A percentile compares a stretch with the other conserved stretches of the same genome.
Conservation (phyloP, 352 stramenopile genomes). For the Pythium biforme region DNA sequence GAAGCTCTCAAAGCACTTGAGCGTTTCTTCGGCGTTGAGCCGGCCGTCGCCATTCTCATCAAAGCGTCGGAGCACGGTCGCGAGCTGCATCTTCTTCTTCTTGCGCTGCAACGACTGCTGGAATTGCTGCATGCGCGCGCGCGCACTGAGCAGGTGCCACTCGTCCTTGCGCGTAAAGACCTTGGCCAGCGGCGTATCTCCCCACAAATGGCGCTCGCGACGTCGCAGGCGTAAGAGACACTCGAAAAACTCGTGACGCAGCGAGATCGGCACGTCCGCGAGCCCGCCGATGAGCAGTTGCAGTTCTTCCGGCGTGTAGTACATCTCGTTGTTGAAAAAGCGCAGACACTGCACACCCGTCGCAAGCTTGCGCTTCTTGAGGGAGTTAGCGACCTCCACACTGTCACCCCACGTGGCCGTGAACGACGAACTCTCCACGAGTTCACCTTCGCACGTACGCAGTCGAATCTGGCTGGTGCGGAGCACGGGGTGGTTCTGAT, state of each 20-base stretch:
- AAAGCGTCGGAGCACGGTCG: slow-evolving; percentile 60
- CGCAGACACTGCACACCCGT: slow-evolving; percentile 88
- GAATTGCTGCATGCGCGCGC: slow-evolving; percentile 84
- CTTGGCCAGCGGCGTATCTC: slow-evolving; percentile 95
- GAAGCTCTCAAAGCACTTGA: slow-evolving; percentile 87
- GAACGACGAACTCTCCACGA: slow-evolving; percentile 81
- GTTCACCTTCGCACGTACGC: slow-evolving; percentile 75
- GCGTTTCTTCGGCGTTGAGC: slow-evolving; percentile 64
- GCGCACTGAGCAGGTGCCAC: slow-evolving; percentile 90
- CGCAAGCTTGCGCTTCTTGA: slow-evolving; percentile 34
- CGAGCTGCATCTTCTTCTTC: slow-evolving; percentile 45
- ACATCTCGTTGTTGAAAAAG: slow-evolving; percentile 99
- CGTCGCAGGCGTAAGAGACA: slow-evolving; percentile 88
- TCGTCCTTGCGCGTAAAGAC: slow-evolving; percentile 97
- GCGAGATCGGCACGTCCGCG: slow-evolving; percentile 47
- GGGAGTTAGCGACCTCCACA: neutral
- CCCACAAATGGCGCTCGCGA: slow-evolving; percentile 94
- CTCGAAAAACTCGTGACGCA: slow-evolving; percentile 86
- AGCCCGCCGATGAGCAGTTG: slow-evolving; percentile 88
- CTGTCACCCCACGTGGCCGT: slow-evolving; percentile 45
- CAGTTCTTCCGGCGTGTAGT: slow-evolving; percentile 94
- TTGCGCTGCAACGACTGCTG: slow-evolving; percentile 72
- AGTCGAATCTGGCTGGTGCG: slow-evolving; percentile 65
- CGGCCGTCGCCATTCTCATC: slow-evolving; percentile 68
- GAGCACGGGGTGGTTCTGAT: slow-evolving; percentile 84